phyloP scores from a whole-genome alignment of 306 rosid genomes.

The Acacia crassicarpa region DNA sequence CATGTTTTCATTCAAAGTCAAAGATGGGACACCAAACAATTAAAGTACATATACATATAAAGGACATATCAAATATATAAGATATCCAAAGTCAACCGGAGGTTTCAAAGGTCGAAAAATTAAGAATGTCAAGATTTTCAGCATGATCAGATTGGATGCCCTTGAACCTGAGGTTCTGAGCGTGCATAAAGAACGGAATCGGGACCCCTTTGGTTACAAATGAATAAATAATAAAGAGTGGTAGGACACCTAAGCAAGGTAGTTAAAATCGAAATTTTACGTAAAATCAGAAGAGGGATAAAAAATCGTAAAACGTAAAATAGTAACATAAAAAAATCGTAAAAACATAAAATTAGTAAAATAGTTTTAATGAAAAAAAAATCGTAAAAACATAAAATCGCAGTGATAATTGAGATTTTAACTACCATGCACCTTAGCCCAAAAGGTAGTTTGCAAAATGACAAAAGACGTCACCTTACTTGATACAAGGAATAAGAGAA shows the following conservation, averaged over 20 bases:
- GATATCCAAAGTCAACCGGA: slow-evolving; percentile 19
- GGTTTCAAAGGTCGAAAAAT: not conserved
- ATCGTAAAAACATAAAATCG: no score
- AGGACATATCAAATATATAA: not conserved
- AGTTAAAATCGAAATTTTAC: no score
- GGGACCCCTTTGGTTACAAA: not conserved
- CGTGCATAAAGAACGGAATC: not conserved
- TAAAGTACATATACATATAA: not conserved
- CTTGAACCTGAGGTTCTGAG: not conserved
- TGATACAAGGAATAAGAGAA: not conserved
- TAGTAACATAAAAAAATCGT: no score
- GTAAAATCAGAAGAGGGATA: no score
- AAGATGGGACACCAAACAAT: not conserved
- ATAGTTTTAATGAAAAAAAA: no score
- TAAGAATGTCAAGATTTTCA: not conserved
- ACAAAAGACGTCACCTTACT: not conserved
- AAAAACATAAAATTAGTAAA: no score
- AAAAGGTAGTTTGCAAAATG: slow-evolving; percentile 4
- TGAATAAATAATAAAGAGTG: not conserved
- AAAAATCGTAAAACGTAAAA: no score
- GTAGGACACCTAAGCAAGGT: not conserved
- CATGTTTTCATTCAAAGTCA: slow-evolving; percentile 9
- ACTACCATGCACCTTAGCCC: not conserved
- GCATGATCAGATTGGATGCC: not conserved
- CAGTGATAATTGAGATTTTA: no score